A percentile compares a stretch with the other conserved stretches of the same genome.
These are phyloP conservation scores for Xanthoparmelia taractica DNA, from an alignment of 495 filamentous ascomycete genomes.

Conservation along the genomic window DNA sequence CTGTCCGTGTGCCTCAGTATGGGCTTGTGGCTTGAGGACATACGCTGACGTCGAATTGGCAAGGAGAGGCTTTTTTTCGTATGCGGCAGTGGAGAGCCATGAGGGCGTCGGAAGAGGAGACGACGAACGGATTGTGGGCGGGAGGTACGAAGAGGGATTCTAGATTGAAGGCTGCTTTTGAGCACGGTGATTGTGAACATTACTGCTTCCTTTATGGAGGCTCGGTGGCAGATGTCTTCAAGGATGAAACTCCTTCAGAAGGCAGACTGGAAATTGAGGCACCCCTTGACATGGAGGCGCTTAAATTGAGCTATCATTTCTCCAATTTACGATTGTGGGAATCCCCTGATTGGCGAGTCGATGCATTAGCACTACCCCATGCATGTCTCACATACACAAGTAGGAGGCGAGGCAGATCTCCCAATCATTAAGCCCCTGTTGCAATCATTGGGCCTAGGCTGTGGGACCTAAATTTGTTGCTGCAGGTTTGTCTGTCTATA, in stretches of 20 bases:
- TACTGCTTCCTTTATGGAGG: background rate
- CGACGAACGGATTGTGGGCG: background rate
- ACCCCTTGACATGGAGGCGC: too few species aligned
- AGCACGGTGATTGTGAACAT: background rate
- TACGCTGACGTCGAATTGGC: background rate
- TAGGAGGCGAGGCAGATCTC: too few species aligned
- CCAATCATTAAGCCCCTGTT: too few species aligned
- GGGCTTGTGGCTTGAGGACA: background rate
- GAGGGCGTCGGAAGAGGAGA: background rate
- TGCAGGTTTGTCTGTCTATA: too few species aligned
- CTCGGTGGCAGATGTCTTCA: background rate
- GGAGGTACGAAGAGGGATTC: background rate
- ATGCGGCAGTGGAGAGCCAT: background rate
- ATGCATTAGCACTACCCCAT: too few species aligned
- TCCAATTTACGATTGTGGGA: too few species aligned
- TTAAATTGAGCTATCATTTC: too few species aligned
- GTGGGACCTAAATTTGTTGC: too few species aligned
- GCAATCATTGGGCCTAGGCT: too few species aligned
- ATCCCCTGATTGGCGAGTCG: too few species aligned
- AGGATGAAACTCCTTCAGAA: background rate
- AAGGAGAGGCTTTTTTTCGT: background rate
- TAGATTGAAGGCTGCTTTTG: background rate
- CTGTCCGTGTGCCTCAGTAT: background rate
- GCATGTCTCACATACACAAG: too few species aligned
- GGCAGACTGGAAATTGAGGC: too few species aligned